phyloP scores from a whole-genome alignment of 2,329 filamentous ascomycete species.

The Nigrograna mackinnonii region DNA sequence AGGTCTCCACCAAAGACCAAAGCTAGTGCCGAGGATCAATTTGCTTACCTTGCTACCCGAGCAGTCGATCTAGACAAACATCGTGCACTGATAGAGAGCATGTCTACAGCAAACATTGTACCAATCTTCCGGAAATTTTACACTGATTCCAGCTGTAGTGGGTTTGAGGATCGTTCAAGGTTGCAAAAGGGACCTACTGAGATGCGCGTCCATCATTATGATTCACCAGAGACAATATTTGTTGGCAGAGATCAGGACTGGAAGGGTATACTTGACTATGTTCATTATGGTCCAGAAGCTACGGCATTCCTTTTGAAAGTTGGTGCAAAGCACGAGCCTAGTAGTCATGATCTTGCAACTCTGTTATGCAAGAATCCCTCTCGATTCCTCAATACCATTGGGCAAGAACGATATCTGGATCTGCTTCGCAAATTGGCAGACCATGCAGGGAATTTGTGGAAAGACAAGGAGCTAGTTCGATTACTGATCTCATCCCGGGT shows the following conservation, averaged over 20 bases:
- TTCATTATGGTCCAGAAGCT: conserved; percentile 86
- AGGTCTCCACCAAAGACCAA: conserved; percentile 70
- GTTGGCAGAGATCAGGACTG: conserved; percentile 75
- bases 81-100: conserved; percentile 22
- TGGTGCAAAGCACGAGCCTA: conserved; percentile 90
- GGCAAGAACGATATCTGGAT: conserved; percentile 84
- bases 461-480: conserved; percentile 76
- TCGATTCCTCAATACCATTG: conserved; percentile 77
- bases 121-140: conserved; percentile 39
- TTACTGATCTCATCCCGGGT: conserved; percentile 77
- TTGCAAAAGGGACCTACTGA: conserved; percentile 35
- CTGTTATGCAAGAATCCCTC: conserved; percentile 85
- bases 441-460: conserved; percentile 69
- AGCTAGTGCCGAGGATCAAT: conserved; percentile 70
- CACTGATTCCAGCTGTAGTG: conserved; percentile 29
- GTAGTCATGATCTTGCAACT: conserved; percentile 79
- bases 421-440: conserved; percentile 82
- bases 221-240: conserved; percentile 77
- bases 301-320: conserved; percentile 88
- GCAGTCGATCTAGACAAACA: conserved; percentile 68
- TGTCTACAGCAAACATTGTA: conserved; percentile 40
- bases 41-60: conserved; percentile 81
- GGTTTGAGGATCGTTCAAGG: conserved; percentile 36
- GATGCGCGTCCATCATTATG: conserved; percentile 52
- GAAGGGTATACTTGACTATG: conserved; percentile 93